phyloP scores from a whole-genome alignment of 257 asterid species.

The Orobanche coerulescens region DNA sequence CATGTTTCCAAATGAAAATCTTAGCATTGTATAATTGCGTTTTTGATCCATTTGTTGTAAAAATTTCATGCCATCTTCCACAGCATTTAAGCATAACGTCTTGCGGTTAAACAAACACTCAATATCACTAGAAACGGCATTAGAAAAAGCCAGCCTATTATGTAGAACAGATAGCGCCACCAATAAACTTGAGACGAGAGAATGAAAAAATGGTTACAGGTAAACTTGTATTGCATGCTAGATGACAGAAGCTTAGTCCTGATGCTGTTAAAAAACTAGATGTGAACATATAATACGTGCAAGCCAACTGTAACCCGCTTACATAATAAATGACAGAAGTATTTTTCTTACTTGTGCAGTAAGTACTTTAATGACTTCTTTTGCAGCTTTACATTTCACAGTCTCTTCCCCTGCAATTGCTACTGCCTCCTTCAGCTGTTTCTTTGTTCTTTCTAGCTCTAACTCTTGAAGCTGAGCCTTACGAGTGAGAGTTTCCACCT shows the following conservation, averaged over 20 bases:
- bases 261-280: background rate
- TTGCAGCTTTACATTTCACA: conserved; percentile 90
- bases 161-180: background rate
- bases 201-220: background rate
- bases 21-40: too few relatives aligned
- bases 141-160: background rate
- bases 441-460: too few relatives aligned
- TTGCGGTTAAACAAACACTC: conserved; percentile 1
- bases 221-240: conserved; percentile 1
- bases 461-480: too few relatives aligned
- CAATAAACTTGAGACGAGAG: background rate
- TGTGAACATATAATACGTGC: background rate
- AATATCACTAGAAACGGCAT: background rate
- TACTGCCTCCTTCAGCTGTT: conserved; percentile 84
- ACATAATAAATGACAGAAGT: conserved; percentile 15
- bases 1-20: too few relatives aligned
- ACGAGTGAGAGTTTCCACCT: too few relatives aligned
- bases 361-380: too few relatives aligned
- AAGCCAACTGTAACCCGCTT: conserved; percentile 10
- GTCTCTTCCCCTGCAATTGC: conserved; percentile 89
- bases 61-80: background rate
- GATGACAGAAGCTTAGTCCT: background rate
- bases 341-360: conserved; percentile 68
- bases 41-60: too few relatives aligned
- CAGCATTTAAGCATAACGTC: background rate